Percentiles rank a stretch among this genome's conserved stretches.
Evolutionary conservation across 768 basidiomycete genomes (phyloP).

Genomic region (Mycena epipterygia): DNA sequence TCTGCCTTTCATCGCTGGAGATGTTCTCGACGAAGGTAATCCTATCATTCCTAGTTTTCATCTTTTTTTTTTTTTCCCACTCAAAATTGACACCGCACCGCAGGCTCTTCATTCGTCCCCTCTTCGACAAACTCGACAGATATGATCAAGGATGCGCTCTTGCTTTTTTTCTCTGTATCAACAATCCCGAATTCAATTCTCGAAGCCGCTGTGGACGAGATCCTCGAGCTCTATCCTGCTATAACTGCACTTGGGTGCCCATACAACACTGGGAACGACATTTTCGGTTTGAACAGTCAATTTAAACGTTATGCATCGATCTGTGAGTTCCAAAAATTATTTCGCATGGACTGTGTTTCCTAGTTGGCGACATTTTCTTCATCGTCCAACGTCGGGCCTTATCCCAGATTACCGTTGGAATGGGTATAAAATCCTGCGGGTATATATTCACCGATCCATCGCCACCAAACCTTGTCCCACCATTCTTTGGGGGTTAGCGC

Average conservation of each 20-base stretch:
- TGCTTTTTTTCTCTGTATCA: not conserved
- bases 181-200: not conserved
- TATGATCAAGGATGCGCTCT: not conserved
- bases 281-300: not conserved
- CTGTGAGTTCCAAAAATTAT: not conserved
- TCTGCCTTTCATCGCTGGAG: constrained; percentile 30
- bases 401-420: not conserved
- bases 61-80: not conserved
- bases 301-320: not conserved
- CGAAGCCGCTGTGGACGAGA: not conserved
- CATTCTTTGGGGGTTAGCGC: not conserved
- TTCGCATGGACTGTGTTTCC: not conserved
- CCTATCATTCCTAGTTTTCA: too few relatives aligned
- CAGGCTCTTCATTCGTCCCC: not conserved
- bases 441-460: not conserved
- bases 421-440: not conserved
- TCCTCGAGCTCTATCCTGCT: constrained; percentile 20
- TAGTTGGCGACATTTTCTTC: not conserved
- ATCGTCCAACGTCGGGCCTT: not conserved
- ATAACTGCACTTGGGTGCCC: not conserved
- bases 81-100: too few relatives aligned
- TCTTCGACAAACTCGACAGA: not conserved
- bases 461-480: not conserved
- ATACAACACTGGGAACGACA: constrained; percentile 4
- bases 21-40: not conserved